These are phyloP conservation scores for Penicillium malachiteum DNA, from an alignment of 495 filamentous ascomycete species.

Conservation along the genomic window DNA sequence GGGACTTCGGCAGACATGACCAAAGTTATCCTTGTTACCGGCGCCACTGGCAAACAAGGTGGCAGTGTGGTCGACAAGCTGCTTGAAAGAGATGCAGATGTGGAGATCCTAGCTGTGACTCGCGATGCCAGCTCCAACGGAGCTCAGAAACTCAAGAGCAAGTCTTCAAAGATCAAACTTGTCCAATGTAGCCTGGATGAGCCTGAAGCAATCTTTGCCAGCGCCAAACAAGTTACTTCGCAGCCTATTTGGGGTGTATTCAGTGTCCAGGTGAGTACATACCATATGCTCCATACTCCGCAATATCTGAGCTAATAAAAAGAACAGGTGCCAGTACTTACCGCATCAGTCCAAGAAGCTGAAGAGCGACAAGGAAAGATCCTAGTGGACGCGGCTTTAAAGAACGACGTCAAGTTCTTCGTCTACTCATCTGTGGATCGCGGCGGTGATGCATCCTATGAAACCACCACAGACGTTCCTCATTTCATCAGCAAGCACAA, in stretches of 20 bases:
- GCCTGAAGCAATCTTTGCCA: slow-evolving; percentile 51
- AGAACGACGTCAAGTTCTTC: slow-evolving; percentile 58
- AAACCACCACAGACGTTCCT: slow-evolving; percentile 57
- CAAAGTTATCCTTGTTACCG: slow-evolving; percentile 56
- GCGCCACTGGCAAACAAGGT: slow-evolving; percentile 69
- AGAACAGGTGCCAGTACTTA: background rate
- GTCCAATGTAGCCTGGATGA: slow-evolving; percentile 58
- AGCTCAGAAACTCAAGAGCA: slow-evolving; percentile 50
- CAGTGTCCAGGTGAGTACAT: slow-evolving; percentile 47
- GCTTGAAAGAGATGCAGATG: slow-evolving; percentile 37
- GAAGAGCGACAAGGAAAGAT: slow-evolving; percentile 63
- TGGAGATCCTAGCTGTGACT: slow-evolving; percentile 69
- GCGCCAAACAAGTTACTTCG: slow-evolving; percentile 41
- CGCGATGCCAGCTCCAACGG: slow-evolving; percentile 54
- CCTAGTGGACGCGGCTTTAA: slow-evolving; percentile 59
- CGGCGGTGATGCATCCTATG: slow-evolving; percentile 55
- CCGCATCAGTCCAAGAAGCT: slow-evolving; percentile 26
- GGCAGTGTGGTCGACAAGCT: slow-evolving; percentile 60
- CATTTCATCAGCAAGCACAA: slow-evolving; percentile 66
- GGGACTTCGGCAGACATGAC: background rate
- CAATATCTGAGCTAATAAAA: background rate
- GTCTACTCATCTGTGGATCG: slow-evolving; percentile 69
- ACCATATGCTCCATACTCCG: slow-evolving; percentile 13
- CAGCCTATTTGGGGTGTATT: slow-evolving; percentile 52
- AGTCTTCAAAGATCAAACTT: slow-evolving; percentile 46